phyloP scores from a whole-genome alignment of 176 grass and related monocot genomes.

The Puccinellia tenuiflora region DNA sequence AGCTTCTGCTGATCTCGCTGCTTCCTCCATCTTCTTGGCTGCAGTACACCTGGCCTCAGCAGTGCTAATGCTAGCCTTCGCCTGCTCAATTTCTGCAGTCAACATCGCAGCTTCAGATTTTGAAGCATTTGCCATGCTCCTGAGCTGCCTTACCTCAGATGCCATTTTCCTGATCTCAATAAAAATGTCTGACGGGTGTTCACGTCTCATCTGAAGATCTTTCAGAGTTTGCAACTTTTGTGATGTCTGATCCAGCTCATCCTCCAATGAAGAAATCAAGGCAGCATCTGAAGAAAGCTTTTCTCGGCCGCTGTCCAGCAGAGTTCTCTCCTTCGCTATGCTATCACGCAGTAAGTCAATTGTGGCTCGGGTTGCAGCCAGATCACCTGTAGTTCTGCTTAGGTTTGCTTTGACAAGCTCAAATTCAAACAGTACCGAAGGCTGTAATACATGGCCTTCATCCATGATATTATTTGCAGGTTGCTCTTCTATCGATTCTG shows the following conservation, averaged over 20 bases:
- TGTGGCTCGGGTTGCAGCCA: constrained; percentile 45
- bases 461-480: constrained; percentile 19
- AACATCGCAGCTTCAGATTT: constrained; percentile 50
- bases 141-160: constrained; percentile 58
- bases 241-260: constrained; percentile 49
- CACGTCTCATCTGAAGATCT: constrained; percentile 39
- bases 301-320: constrained; percentile 49
- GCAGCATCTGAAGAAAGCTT: constrained; percentile 46
- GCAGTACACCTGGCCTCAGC: constrained; percentile 64
- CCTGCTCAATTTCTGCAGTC: constrained; percentile 67
- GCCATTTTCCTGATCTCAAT: constrained; percentile 67
- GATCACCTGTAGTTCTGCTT: constrained; percentile 45
- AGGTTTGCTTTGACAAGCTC: constrained; percentile 50
- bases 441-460: neutral
- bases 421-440: constrained; percentile 37
- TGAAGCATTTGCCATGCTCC: constrained; percentile 56
- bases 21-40: constrained; percentile 90
- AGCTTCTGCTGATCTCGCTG: constrained; percentile 68
- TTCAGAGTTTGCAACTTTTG: constrained; percentile 50
- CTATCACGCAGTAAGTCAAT: constrained; percentile 46
- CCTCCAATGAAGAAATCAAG: constrained; percentile 55
- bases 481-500: constrained; percentile 33
- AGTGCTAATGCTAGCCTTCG: constrained; percentile 60
- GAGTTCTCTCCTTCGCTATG: constrained; percentile 52
- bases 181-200: constrained; percentile 41